Base-by-base conservation (phyloP, 2,329 filamentous ascomycete genomes). In the Aureobasidium musti region DNA sequence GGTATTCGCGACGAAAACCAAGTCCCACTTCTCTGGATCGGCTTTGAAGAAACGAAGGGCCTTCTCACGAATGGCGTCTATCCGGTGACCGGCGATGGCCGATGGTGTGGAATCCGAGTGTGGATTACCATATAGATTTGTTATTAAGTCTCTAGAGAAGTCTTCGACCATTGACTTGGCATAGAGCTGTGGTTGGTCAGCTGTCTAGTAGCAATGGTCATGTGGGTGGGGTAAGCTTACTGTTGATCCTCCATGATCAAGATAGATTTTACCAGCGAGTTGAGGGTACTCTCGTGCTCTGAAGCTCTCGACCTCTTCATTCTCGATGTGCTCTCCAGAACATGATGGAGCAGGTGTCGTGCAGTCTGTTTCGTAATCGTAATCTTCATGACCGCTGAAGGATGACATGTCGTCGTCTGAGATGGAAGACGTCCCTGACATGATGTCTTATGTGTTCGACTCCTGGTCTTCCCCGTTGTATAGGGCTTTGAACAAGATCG, bases 171-270 rank as follows among this genome's bases (percentile, higher is more conserved):
- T 79, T 35, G 91, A 92, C 76, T 90, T 94, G 49, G 92, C 82
- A 74, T 90, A 91, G 0, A 90, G 65, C 70, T 72, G 35, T 30
- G 45, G 41, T 63, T 68, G 61, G 61, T 43, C n/a, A 43, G 61
- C 43, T 61, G 30, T 33, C 5, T 41, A 13, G 21, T 14, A 26
- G 17, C 8, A 49, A 8, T 14, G 39, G 30, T 49, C 11, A 26
- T 43, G 50, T 50, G 45, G 39, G 45, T 67, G 47, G 41, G 33
- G 56, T 52, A 59, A 63, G 57, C 57, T 60, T 67, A 75, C 82
- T 0, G 93, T 94, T n/a, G 91, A 91, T n/a, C 92, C 94, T 0
- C 92, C 92, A 89, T 98, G 93, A 73, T 98, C 94, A 66, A 98
- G 88, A 76, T 97, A 98, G 54, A 75, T 70, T 8, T 71, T 67